A percentile compares a stretch with the other conserved stretches of the same genome.
Conservation (phyloP, 345 rosid genomes). For the Camelina sativa region DNA sequence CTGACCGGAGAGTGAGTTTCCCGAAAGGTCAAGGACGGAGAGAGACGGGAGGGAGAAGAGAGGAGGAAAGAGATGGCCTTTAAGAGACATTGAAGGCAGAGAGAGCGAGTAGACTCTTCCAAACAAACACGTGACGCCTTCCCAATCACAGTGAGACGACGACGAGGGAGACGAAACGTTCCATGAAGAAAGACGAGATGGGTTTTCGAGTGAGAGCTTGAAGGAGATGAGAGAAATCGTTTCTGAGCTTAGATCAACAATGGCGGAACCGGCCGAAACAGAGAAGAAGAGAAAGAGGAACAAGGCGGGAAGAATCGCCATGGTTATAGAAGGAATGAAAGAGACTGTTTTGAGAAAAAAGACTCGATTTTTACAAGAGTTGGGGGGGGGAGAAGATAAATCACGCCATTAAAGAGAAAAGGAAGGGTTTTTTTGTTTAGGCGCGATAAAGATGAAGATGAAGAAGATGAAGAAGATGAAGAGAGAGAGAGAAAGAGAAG, state of each 20-base stretch:
- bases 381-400: conserved; percentile 5
- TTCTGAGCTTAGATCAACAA: conserved; percentile 47
- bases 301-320: conserved; percentile 36
- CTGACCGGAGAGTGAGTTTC: not conserved
- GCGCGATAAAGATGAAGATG: conserved; percentile 46
- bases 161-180: conserved; percentile 44
- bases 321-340: conserved; percentile 7
- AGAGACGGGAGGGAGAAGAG: conserved; percentile 63
- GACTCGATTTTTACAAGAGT: not conserved
- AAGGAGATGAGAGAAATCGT: conserved; percentile 53
- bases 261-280: conserved; percentile 16
- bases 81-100: conserved; percentile 51
- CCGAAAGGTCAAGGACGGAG: conserved; percentile 53
- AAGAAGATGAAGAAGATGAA: conserved; percentile 4
- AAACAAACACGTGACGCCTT: conserved; percentile 64
- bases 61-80: conserved; percentile 51
- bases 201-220: conserved; percentile 53
- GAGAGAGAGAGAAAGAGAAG: conserved; percentile 18
- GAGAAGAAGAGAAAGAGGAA: conserved; percentile 35
- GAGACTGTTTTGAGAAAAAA: not conserved
- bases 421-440: conserved; percentile 26
- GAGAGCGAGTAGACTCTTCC: conserved; percentile 57
- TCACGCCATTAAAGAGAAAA: conserved; percentile 32
- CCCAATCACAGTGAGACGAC: conserved; percentile 64
- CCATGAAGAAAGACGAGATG: conserved; percentile 64